Base-by-base conservation (phyloP, 2,329 filamentous ascomycete species). In the Nectriaceae sp. region DNA sequence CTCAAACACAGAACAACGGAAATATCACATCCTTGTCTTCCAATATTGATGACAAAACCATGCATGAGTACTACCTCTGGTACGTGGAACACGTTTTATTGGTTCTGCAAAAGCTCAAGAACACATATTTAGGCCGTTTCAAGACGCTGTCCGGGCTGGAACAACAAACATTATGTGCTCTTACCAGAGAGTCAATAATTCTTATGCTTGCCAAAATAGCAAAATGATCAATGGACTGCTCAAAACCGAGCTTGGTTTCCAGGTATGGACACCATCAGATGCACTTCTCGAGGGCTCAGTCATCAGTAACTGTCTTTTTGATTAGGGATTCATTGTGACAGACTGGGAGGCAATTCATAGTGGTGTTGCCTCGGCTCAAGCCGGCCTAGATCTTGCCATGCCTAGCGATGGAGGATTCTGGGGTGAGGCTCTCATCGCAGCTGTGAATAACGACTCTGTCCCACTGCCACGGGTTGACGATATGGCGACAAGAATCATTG, bases 21-120 rank as follows among this genome's bases (percentile, higher is more conserved):
- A 61, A 59, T 4, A 2, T 59, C 2, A 59, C 50, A 10, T 59
- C 67, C 5, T 8, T 70, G n/a, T 67, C 63, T 4, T 50, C 63
- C 19, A 82, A 83, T 56, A 75, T 82, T 13, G 79, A 83, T 44
- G 83, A 85, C 62, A 70, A 81, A 5, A 80, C 82, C 8, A 69
- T 84, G 49, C 82, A 85, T 59, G 83, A 85, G 56, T 56, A 68
- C 1, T 68, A 69, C 55, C 66, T 68, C 29, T 68, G 66, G 37
- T 36, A 36, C 33, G 33, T 16, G 5, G 33, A 36, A 6, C 8
- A 36, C 24, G 6, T 13, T 29, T 13, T 13, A 29, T 29, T 13
- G 13, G 6, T 29, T 13, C 24, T 29, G 24, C 24, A 6, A 6
- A 13, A 29, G 24, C 24, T n/a, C 6, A 36, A 36, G 8, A 36